Base-by-base conservation (phyloP, 2,329 filamentous ascomycete genomes). In the Corniculantispora saksenae region DNA sequence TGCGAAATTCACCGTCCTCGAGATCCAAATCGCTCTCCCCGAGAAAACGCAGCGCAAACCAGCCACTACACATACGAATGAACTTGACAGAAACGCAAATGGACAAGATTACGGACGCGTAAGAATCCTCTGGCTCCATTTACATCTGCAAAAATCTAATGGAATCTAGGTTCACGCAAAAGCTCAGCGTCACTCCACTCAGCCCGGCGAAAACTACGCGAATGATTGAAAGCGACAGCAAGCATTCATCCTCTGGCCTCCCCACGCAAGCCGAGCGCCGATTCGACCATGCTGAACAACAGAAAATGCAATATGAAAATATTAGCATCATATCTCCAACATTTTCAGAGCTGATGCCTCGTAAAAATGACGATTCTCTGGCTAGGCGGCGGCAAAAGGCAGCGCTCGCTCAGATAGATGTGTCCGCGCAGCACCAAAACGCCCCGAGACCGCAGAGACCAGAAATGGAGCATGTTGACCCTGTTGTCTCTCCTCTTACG, bases 71-170 rank as follows among this genome's bases (percentile, higher is more conserved):
- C 47, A 77, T 84, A 35, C 80, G 81, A 27, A 76, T 84, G 69
- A 82, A 82, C 66, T 68, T 84, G 63, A 84, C 81, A 5, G 80
- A 83, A 54, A 78, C 76, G 0, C 81, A 84, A 66, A 79, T 84
- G 75, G 79, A 83, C 64, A 80, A 76, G 66, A 74, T 84, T 51
- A 79, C 82, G 3, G 76, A 80, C 56, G 80, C 77, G 82, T 83
- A 75, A 66, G 80, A 60, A 35, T 23, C 12, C 38, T 15, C 3
- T 58, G 45, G 23, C 19, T 15, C 7, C 25, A n/a, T 48, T 15
- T 45, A 51, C 13, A 21, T 53, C 10, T 10, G 32, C 10, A n/a
- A 23, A 40, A 23, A 38, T 32, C 67, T 73, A 45, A 73, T 57
- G 6, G 2, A 43, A 12, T 12, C 2, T 19, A 66, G 64, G 1